Base-by-base conservation (phyloP, 768 basidiomycete genomes). In the Kwoniella bestiolae region DNA sequence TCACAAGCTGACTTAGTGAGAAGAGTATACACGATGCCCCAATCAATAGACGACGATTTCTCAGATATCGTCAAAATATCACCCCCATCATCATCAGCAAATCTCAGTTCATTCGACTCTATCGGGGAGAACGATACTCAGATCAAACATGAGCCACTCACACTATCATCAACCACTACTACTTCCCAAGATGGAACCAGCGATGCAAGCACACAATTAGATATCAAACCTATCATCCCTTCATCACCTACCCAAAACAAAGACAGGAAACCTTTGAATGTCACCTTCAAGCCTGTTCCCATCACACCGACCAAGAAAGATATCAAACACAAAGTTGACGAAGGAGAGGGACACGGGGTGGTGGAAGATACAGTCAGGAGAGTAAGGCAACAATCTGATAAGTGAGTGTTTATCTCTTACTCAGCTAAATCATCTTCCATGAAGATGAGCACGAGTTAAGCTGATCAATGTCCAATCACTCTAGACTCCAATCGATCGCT, bases 311-410 rank as follows among this genome's bases (percentile, higher is more conserved):
- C 14, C 50, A 61, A 61, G 60, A 49, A 50, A 38, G 49, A 47
- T 5, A 26, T 60, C 18, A 50, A 47, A 32, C 45, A 49, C 23
- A 35, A 12, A 63, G n/a, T 31, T 29, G 18, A n/a, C 32, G 8
- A 44, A 47, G 38, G 72, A 77, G 16, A 56, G 72, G 1, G 66
- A 72, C 46, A 73, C 41, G 49, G 50, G 3, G 66, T 65, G 45
- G 51, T 77, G 12, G 76, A 77, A 21, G 76, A 75, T 23, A 72
- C 76, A 3, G 67, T 75, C 34, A 59, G 58, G 32, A 52, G 64
- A 14, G 69, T 77, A 7, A 46, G 64, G 16, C 66, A 72, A 23
- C 72, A 70, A 32, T 73, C 74, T 12, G 74, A 75, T 28, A 60
- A 67, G 76, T 75, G 50, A 57, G 71, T 56, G 8, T 26, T 31